Evolutionary conservation across 2,329 filamentous ascomycete genomes (phyloP), one percentile per base, ranked within the genome.

Genomic region (Fusarium veterinarium): DNA sequence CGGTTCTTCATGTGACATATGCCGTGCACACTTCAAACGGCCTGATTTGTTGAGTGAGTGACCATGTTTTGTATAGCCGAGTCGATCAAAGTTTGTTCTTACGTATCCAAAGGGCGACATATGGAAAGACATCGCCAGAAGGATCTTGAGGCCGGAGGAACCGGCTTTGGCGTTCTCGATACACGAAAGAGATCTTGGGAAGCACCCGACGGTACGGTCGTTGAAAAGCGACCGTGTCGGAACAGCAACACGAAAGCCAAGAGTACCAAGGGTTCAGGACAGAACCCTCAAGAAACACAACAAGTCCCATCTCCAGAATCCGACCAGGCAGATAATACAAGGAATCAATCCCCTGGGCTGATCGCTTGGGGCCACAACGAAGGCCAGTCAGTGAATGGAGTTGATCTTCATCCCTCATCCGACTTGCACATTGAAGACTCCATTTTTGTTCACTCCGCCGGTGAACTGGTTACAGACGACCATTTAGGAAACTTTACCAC

Each of bases 1-100:
- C 1, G 85, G 87, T 46, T 85, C 85, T 67, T 90, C 88, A 7
- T 91, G 90, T 75, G 79, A 85, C 55, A 81, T 89, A 74, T 92
- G 90, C 70, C 85, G 85, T 63, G 88, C 88, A 33, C 88, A 90
- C 75, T 91, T 91, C 78, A 88, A 89, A 74, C 84, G 90, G 48
- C 87, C 86, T 31, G 90, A 91, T 78, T 80, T 91, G 45, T 69
- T 80, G 62, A 75, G 71, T 78, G 57, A 53, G 64, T 76, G 37
- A 14, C 37, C n/a, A 17, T 23, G 44, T 25, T 44, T 16, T 20
- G 37, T 17, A 31, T 38, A 25, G 11, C n/a, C 31, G 51, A n/a
- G 25, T 30, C 25, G 19, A 25, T 51, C 41, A 38, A 46, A 3
- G 25, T 35, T n/a, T 25, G 28, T 60, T 60, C 57, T 60, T 40